A percentile compares a stretch with the other conserved stretches of the same genome.
These are phyloP conservation scores for Ganoderma sinense DNA, from an alignment of 1,284 basidiomycete species.

Conservation along the genomic window DNA sequence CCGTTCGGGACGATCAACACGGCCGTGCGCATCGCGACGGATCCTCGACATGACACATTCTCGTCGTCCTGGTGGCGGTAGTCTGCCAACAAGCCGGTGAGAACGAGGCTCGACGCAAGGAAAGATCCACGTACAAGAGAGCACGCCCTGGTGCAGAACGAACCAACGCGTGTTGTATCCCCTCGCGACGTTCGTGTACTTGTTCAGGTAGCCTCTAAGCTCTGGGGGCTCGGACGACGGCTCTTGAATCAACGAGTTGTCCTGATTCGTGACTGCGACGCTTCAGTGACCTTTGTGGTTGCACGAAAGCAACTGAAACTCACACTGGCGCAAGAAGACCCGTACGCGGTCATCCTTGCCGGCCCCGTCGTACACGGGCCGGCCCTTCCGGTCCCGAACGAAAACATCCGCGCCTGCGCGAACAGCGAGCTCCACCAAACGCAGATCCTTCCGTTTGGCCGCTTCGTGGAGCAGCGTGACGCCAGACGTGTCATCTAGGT, in stretches of 20 bases:
- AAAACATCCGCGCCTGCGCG: constrained; percentile 92
- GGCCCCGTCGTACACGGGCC: constrained; percentile 74
- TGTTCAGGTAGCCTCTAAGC: constrained; percentile 85
- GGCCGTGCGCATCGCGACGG: constrained; percentile 89
- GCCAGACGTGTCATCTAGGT: constrained; percentile 82
- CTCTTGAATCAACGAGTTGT: constrained; percentile 68
- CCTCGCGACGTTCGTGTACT: constrained; percentile 90
- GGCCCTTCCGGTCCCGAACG: constrained; percentile 82
- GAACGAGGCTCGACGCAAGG: neutral
- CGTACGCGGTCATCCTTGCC: constrained; percentile 85
- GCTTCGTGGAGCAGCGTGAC: constrained; percentile 90
- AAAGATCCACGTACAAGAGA: constrained; percentile 70
- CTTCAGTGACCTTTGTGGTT: neutral
- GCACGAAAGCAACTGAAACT: constrained; percentile 33
- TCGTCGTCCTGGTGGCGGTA: constrained; percentile 95
- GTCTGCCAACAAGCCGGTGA: constrained; percentile 53
- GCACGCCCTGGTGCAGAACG: constrained; percentile 86
- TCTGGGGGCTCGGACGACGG: constrained; percentile 63
- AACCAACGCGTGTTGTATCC: constrained; percentile 97
- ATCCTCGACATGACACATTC: constrained; percentile 85
- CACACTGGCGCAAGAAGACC: constrained; percentile 87
- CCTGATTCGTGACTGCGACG: constrained; percentile 77
- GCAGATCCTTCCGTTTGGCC: constrained; percentile 82
- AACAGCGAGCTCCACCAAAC: constrained; percentile 85
- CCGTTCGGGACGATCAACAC: constrained; percentile 59